Evolutionary conservation across 176 grass and related monocot species (phyloP), one percentile per base, ranked within the genome.

Genomic region (Bonia amplexicaulis): DNA sequence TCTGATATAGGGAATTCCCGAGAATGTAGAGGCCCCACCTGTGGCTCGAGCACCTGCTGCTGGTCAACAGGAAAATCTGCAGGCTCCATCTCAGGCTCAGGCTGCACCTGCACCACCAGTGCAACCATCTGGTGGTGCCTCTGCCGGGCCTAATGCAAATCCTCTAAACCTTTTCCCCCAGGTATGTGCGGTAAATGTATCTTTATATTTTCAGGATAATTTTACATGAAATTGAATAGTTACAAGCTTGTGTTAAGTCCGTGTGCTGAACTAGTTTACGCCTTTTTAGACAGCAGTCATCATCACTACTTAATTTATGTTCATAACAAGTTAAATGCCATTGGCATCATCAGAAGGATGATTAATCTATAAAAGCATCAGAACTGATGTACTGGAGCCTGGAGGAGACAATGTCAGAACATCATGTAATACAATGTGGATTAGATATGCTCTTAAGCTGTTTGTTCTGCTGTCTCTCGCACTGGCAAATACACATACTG

Each of bases 81-180:
- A 84, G 64, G 84, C 74, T 84, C 86, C 83, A 64, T 15, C 83
- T 74, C 85, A 68, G 71, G 82, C 85, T 83, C 87, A 92, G 63
- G 40, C 90, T 23, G 71, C 73, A 64, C 51, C 70, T 65, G 69
- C 77, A 73, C 53, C 81, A 55, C 59, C 72, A 69, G 71, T 85
- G 83, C 90, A 90, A 73, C 90, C 92, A 78, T 74, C 87, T 22
- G 85, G 84, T 81, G 71, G 71, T 0, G 79, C 89, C 35, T 44
- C 94, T 83, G 79, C 81, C 27, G 90, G 92, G 7, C 95, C 95
- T 48, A 97, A 97, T 79, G 95, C 89, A 37, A 93, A 95, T 88
- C 92, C 95, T 73, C 71, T 97, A 80, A 86, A 97, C 41, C 92
- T 97, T 84, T 97, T 97, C 68, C 95, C 95, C 23, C 92, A 93